Base-by-base conservation (phyloP, 1,284 basidiomycete genomes). In the Cryptococcus hybrid region DNA sequence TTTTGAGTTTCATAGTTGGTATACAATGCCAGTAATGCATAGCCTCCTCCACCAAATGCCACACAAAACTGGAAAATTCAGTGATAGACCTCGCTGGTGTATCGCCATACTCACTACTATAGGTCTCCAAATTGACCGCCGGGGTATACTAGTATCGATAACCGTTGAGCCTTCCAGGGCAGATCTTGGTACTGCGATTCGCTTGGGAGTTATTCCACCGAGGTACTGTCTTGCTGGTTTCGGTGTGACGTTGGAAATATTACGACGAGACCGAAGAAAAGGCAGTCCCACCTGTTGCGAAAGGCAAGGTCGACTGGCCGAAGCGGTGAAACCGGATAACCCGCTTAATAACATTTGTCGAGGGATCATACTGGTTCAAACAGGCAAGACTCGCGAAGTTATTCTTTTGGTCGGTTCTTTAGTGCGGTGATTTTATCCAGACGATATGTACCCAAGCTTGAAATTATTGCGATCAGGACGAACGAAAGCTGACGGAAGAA, bases 1-100 rank as follows among this genome's bases (percentile, higher is more conserved):
- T 54, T 57, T 13, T 61, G 56, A 8, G 74, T 76, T 49, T 78
- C 76, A 12, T 44, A 47, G 57, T 78, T 78, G 11, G 75, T 76
- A 55, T 73, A 75, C 12, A 54, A 43, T 2, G 75, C 73, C 2
- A 70, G 69, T 2, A 62, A 38, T 7, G 63, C 36, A 55, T 70
- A 78, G 13, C 67, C 70, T 7, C 67, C 64, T 18, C 63, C 64
- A 3, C 73, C 67, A 35, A 77, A 43, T 36, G 62, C 63, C 3
- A 69, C 36, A 39, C 69, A 71, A 60, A 77, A 77, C 77, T 78
- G 56, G 8, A n/a, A 24, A 11, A 39, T 40, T 13, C 5, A 12
- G 40, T 18, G n/a, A 12, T 13, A 38, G 18, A 30, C 49, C 46
- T 24, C 11, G 24, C 34, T 15, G 18, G 42, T 36, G 13, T 18